Conservation (phyloP, 23 red algal genomes). For the Gracilariopsis chorda region DNA sequence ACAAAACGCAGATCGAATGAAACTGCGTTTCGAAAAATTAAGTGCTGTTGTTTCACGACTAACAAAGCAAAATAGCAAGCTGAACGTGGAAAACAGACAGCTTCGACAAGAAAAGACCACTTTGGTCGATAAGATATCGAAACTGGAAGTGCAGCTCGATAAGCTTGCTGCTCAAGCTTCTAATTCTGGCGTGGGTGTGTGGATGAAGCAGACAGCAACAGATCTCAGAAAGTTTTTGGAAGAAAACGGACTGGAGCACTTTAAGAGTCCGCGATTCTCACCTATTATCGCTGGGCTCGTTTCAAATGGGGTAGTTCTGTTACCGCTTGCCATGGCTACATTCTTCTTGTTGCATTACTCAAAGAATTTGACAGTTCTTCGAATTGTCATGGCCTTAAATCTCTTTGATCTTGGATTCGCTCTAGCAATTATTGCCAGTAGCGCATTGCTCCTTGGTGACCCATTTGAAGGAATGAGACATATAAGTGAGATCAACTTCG, state of each 20-base stretch:
- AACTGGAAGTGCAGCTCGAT: slow-evolving; percentile 12
- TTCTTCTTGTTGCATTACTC: slow-evolving; percentile 33
- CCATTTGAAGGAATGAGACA: slow-evolving; percentile 58
- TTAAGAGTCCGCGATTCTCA: slow-evolving; percentile 51
- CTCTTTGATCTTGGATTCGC: slow-evolving; percentile 60
- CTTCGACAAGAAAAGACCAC: slow-evolving; percentile 28
- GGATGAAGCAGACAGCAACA: slow-evolving; percentile 36
- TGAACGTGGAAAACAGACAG: slow-evolving; percentile 31
- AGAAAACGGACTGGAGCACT: slow-evolving; percentile 55
- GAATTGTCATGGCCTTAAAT: slow-evolving; percentile 52
- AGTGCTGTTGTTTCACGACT: slow-evolving; percentile 43
- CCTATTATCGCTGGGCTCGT: slow-evolving; percentile 58
- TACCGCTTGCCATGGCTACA: slow-evolving; percentile 28
- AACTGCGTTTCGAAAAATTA: slow-evolving; percentile 39
- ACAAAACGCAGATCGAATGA: slow-evolving; percentile 31
- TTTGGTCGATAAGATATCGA: slow-evolving; percentile 56
- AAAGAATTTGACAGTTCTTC: slow-evolving; percentile 45
- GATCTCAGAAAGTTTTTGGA: slow-evolving; percentile 55
- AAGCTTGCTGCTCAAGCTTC: not conserved
- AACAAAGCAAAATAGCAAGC: slow-evolving; percentile 21
- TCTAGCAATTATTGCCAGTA: slow-evolving; percentile 28
- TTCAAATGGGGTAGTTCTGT: slow-evolving; percentile 39
- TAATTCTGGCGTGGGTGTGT: slow-evolving; percentile 34
- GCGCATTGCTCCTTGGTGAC: slow-evolving; percentile 25
- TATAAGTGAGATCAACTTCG: slow-evolving; percentile 62